These are phyloP conservation scores for Opeltia flavorubescens DNA, from an alignment of 495 filamentous ascomycete species.

Conservation along the genomic window DNA sequence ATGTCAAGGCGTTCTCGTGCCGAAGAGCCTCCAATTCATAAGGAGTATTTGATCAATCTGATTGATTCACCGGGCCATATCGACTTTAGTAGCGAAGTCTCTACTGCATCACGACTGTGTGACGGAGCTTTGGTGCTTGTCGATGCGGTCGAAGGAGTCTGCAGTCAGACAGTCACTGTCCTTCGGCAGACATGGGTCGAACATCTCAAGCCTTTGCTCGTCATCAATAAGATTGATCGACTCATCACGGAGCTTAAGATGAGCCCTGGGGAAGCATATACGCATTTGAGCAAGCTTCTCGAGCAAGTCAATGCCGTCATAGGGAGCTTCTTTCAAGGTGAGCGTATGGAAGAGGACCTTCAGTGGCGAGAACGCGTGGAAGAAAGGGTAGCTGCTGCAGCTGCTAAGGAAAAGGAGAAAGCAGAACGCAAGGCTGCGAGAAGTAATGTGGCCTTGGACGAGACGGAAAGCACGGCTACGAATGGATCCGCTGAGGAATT, in stretches of 20 bases:
- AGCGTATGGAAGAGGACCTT: conserved; percentile 96
- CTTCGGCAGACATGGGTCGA: conserved; percentile 92
- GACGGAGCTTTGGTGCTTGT: conserved; percentile 92
- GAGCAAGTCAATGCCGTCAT: conserved; percentile 97
- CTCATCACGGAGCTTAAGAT: conserved; percentile 87
- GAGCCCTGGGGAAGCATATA: conserved; percentile 77
- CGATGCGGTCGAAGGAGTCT: conserved; percentile 97
- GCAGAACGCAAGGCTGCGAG: conserved; percentile 32
- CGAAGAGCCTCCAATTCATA: conserved; percentile 52
- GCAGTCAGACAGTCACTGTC: conserved; percentile 95
- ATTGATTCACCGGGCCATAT: conserved; percentile 98
- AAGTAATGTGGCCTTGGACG: conserved; percentile 19
- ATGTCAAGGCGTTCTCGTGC: conserved; percentile 59
- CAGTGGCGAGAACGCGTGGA: conserved; percentile 93
- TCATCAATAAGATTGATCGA: conserved; percentile 97
- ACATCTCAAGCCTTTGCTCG: conserved; percentile 82
- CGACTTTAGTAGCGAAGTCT: conserved; percentile 97
- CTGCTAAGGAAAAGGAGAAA: conserved; percentile 33
- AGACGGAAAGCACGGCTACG: conserved; percentile 26
- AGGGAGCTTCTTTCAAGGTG: conserved; percentile 93
- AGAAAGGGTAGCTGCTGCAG: conserved; percentile 51
- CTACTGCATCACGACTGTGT: conserved; percentile 84
- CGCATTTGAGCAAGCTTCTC: conserved; percentile 75
- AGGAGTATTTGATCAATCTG: conserved; percentile 91
- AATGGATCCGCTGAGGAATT: conserved; percentile 34